phyloP scores from a whole-genome alignment of 495 filamentous ascomycete species.

The Platismatia glauca region DNA sequence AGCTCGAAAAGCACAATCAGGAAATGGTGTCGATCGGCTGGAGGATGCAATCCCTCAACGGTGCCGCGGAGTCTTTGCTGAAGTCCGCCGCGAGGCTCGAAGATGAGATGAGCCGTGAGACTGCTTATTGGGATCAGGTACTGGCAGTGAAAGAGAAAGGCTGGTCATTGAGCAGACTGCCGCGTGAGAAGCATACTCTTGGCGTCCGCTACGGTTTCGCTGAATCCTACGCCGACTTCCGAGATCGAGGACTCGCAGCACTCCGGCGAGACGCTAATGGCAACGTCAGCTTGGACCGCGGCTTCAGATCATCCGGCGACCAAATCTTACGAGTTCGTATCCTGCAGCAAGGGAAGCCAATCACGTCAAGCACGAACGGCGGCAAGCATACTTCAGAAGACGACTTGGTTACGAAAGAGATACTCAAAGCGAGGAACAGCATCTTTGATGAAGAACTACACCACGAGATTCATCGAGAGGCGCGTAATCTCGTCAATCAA shows the following conservation, averaged over 20 bases:
- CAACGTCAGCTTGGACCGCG: conserved; percentile 61
- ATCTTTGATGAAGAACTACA: conserved; percentile 91
- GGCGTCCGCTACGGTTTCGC: conserved; percentile 84
- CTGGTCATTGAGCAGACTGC: conserved; percentile 71
- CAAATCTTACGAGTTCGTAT: conserved; percentile 57
- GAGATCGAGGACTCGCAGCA: conserved; percentile 66
- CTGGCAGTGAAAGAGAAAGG: conserved; percentile 69
- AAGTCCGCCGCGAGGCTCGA: conserved; percentile 63
- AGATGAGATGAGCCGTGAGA: conserved; percentile 66
- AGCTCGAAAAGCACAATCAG: conserved; percentile 44
- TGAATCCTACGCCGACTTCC: conserved; percentile 71
- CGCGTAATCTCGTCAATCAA: conserved; percentile 54
- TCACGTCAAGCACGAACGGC: conserved; percentile 35
- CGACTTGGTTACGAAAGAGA: conserved; percentile 30
- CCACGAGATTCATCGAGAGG: conserved; percentile 79
- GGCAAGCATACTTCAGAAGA: conserved; percentile 26
- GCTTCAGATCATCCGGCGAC: conserved; percentile 45
- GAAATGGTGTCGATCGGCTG: conserved; percentile 62
- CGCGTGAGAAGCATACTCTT: conserved; percentile 62
- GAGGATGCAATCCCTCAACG: conserved; percentile 65
- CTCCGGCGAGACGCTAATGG: conserved; percentile 68
- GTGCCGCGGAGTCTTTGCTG: conserved; percentile 65
- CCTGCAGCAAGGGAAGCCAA: conserved; percentile 33
- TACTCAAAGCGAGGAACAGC: conserved; percentile 76
- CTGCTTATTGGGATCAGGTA: conserved; percentile 80